These are phyloP conservation scores for Fusarium irregulare DNA, from an alignment of 2,329 filamentous ascomycete genomes.

Conservation along the genomic window DNA sequence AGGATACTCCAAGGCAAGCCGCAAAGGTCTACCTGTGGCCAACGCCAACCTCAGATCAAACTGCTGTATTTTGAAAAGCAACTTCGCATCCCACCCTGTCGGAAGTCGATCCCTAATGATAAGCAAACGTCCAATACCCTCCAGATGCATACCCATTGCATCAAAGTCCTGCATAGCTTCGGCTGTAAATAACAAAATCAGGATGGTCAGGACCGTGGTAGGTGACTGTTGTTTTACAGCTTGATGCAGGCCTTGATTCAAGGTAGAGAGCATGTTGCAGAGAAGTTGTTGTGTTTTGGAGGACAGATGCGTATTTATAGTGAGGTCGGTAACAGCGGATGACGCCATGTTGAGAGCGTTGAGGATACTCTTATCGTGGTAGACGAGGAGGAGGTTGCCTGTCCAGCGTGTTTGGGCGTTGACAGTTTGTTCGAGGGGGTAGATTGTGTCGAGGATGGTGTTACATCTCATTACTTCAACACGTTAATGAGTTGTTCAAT, in stretches of 20 bases:
- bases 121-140: background rate
- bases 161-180: background rate
- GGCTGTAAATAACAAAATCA: background rate
- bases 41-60: background rate
- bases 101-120: background rate
- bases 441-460: background rate
- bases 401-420: background rate
- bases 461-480: background rate
- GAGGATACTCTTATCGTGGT: background rate
- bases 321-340: no score
- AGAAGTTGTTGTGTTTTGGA: background rate
- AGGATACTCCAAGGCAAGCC: background rate
- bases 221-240: background rate
- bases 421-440: background rate
- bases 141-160: background rate
- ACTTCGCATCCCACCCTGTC: background rate
- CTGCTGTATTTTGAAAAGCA: slow-evolving; percentile 13
- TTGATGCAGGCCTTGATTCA: background rate
- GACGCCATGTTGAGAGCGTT: background rate
- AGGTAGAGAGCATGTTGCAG: background rate
- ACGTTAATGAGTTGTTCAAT: no score
- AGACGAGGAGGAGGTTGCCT: background rate
- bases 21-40: background rate
- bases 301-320: no score
- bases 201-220: background rate